Base-by-base conservation (phyloP, 148 eudicot genomes). In the Chenopodium formosanum region DNA sequence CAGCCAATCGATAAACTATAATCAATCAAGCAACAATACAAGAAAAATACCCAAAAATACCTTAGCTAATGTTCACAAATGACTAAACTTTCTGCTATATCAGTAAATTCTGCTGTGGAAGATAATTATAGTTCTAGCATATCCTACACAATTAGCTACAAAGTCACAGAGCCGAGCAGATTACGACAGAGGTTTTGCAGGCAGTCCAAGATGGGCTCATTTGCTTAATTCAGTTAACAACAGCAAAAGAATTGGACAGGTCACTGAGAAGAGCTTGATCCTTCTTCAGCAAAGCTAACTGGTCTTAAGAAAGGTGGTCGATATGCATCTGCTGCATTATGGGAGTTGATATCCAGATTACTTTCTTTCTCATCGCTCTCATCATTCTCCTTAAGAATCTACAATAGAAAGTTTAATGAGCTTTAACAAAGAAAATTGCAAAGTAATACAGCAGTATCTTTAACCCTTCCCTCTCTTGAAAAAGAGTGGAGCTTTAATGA, bases 301-400 rank as follows among this genome's bases (percentile, higher is more conserved):
- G 94, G 93, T 70, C 80, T 78, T 85, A 94, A 86, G 82, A 88
- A 92, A 8, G 98, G 98, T 73, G 97, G 93, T 73, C 89, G 81
- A 82, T 92, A 94, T 46, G 94, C 93, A 40, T 82, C 85, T 20
- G 89, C 82, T 9, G 97, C 97, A 53, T 87, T 89, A 82, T 82
- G 81, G 56, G 86, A 78, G 76, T 88, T 83, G 32, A 60, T 84
- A 76, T 87, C 91, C 84, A 87, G 27, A 72, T 60, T 68, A 77
- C 87, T 86, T 23, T 86, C 87, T 83, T 82, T 86, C 87, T 90
- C 86, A 31, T 91, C 98, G 14, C 89, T 83, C 82, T 94, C 97
- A 58, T 92, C 98, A 9, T 83, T 86, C 79, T 89, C 89, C 81
- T 73, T 86, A 17, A 90, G 89, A 64, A 79, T 91, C 98, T 94